Evolutionary conservation across 108 stramenopile genomes (phyloP), one percentile per base, ranked within the genome.

Genomic region (Epithemia pelagica): DNA sequence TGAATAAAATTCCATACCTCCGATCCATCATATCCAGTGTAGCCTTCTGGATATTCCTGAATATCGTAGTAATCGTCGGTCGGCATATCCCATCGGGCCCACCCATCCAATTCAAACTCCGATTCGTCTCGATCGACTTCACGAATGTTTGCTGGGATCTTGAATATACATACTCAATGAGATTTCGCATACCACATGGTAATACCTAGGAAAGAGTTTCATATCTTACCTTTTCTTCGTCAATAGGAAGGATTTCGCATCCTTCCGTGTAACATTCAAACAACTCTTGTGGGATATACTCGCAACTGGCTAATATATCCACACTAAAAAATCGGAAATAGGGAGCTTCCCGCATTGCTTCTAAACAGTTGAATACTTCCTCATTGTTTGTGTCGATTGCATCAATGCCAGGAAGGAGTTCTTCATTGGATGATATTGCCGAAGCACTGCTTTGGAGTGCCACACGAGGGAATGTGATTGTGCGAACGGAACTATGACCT

Each of bases 51-150:
- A 28, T 90, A 92, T 51, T 83, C 72, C 29, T 77, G 58, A 0
- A 77, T 83, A 68, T 91, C 88, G 67, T 95, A 95, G 64, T 95
- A 95, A 63, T 95, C 94, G 26, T 92, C 88, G 10, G 75, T 73
- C 27, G 94, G 91, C 94, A 92, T 91, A 61, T 95, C 94, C 89
- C 90, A 91, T 28, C 94, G 78, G 0, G 83, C 89, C 90, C 90
- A 95, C 20, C 90, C 90, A 58, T 96, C 95, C 54, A 93, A 46
- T 32, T 93, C 88, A 69, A 93, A 91, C 18, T 73, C 76, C 59
- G 76, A 74, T 61, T 95, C 86, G 20, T 66, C 46, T 24, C 60
- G 62, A 67, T 95, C 90, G 1, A 62, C 59, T 0, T 32, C 23
- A 27, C 78, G 73, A 15, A 92, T 80, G 20, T 59, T 46, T 2